These are phyloP conservation scores for Sporisorium reilianum DNA, from an alignment of 1,284 basidiomycete genomes.

Conservation along the genomic window DNA sequence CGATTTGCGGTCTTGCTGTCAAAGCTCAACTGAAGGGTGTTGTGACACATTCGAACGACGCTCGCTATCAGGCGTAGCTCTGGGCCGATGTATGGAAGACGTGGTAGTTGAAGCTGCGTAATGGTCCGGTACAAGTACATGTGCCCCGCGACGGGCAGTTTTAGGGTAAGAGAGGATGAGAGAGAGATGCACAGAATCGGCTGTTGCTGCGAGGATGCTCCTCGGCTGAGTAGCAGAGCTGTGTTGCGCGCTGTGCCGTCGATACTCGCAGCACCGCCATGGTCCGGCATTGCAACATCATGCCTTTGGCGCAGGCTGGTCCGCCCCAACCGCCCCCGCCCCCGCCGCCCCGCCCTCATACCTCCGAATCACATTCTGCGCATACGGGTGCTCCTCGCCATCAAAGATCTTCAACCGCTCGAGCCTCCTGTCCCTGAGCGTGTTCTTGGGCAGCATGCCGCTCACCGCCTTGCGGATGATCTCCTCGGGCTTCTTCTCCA, in stretches of 20 bases:
- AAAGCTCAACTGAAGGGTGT: no score
- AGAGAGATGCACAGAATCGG: background rate
- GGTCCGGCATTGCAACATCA: conserved; percentile 1
- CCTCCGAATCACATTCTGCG: conserved; percentile 50
- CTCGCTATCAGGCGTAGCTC: background rate
- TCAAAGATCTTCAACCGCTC: conserved; percentile 67
- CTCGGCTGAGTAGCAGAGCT: no score
- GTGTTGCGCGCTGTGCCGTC: no score
- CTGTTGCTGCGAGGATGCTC: no score
- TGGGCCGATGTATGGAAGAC: background rate
- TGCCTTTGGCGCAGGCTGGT: conserved; percentile 20
- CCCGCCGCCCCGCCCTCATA: conserved; percentile 16
- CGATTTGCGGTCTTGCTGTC: background rate
- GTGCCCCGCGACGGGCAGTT: conserved; percentile 1
- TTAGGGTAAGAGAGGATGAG: background rate
- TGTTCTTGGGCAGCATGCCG: conserved; percentile 70
- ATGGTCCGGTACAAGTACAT: conserved; percentile 4
- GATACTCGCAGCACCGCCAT: background rate
- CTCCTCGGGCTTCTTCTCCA: conserved; percentile 84
- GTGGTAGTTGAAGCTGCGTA: background rate
- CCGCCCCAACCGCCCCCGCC: background rate
- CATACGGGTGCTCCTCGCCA: conserved; percentile 64
- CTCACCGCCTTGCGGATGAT: conserved; percentile 67
- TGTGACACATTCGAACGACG: background rate
- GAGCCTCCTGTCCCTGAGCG: conserved; percentile 64